Evolutionary conservation across 352 stramenopile species (phyloP).

Genomic region (Aphanomyces euteiches): DNA sequence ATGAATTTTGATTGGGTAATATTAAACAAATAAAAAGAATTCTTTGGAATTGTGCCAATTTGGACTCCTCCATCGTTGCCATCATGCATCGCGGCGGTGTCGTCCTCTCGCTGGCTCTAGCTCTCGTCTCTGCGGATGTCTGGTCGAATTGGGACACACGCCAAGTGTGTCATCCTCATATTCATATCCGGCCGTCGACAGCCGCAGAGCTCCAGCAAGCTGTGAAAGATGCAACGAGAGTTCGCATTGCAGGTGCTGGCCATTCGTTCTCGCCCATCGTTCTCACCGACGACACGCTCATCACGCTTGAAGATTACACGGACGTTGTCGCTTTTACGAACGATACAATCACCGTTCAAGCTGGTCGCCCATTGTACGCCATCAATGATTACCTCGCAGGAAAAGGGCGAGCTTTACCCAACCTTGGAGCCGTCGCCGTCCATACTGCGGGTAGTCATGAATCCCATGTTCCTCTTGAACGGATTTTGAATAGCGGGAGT

Average conservation of each 20-base stretch:
- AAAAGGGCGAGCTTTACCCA: conserved; percentile 17
- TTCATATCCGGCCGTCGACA: conserved; percentile 9
- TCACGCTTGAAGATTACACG: conserved; percentile 20
- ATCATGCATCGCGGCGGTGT: background rate
- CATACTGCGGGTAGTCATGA: conserved; percentile 23
- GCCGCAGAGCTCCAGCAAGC: background rate
- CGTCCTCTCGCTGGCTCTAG: background rate
- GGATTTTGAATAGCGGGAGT: conserved; percentile 8
- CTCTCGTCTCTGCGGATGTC: background rate
- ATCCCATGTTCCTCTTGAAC: background rate
- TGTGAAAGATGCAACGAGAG: background rate
- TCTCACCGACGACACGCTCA: conserved; percentile 19
- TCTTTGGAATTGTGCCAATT: conserved; percentile 17
- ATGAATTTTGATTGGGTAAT: conserved; percentile 3
- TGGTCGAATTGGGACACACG: conserved; percentile 30
- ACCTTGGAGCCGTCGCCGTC: conserved; percentile 23
- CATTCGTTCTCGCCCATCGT: conserved; percentile 31
- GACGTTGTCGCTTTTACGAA: background rate
- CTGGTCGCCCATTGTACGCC: conserved; percentile 12
- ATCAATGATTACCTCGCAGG: conserved; percentile 23
- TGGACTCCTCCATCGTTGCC: background rate
- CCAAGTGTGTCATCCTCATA: conserved; percentile 24
- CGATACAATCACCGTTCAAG: conserved; percentile 30
- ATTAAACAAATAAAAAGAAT: conserved; percentile 11
- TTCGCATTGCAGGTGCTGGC: conserved; percentile 20